Evolutionary conservation across 768 basidiomycete genomes (phyloP), one percentile per base, ranked within the genome.

Genomic region (Podaxis sp.): DNA sequence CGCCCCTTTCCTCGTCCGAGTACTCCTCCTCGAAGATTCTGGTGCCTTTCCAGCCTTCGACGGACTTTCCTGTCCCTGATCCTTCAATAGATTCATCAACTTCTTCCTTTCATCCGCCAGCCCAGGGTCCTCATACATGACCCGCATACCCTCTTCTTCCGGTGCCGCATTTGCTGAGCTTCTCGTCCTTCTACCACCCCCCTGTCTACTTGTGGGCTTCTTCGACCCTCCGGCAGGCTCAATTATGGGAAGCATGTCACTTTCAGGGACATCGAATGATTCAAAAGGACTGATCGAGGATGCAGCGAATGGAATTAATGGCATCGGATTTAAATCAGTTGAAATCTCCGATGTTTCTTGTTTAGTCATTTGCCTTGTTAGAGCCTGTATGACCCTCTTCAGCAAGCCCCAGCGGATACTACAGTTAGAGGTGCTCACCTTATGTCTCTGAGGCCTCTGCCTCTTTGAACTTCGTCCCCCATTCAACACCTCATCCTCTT

Each of bases 91-190:
- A 58, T 73, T 78, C 81, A 88, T 79, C 66, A 90, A 68, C 69
- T 82, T 76, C 63, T 79, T 75, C 71, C 82, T 82, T 72, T 88
- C 87, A 53, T 82, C 83, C 43, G 75, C 71, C 74, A 89, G 85
- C 22, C 73, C 82, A 1, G 88, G 87, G 72, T 91, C 89, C 69
- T 88, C 87, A 65, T 90, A 91, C 61, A 77, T 79, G 8, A 91
- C 87, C 4, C 81, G 77, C 71, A 85, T 74, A 66, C 81, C 80
- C n/a, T 81, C 79, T 58, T 69, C 67, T 25, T 66, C 72, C 19
- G 25, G 49, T 22, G 65, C 38, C 17, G 9, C 19, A 53, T 25
- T 0, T 33, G 46, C 46, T 38, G 38, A 65, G 33, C 12, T 69
- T 63, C 46, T 69, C 22, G 64, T 69, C 72, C 71, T 68, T 65